Percentiles rank a stretch among this genome's conserved stretches.
These are phyloP conservation scores for Hyphopichia burtonii DNA, from an alignment of 1,139 yeast genomes.

Conservation along the genomic window DNA sequence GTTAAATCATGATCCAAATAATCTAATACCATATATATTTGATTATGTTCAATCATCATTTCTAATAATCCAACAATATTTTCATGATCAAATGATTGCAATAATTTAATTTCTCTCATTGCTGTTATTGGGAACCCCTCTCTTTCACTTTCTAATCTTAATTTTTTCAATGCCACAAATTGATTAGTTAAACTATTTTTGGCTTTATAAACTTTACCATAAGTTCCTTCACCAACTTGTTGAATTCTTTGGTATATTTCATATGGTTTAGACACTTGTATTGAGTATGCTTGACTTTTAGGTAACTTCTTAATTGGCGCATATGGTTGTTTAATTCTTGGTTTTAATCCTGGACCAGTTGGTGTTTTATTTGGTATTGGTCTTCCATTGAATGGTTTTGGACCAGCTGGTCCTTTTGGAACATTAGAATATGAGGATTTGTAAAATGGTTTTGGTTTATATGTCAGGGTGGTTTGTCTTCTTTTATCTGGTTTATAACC, in stretches of 20 bases:
- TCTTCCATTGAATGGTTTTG: not conserved
- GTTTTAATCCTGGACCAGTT: not conserved
- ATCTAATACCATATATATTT: slow-evolving; percentile 87
- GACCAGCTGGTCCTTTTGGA: slow-evolving; percentile 17
- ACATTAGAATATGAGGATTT: slow-evolving; percentile 8
- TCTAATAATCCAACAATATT: slow-evolving; percentile 81
- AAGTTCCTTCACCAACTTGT: slow-evolving; percentile 54
- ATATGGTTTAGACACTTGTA: slow-evolving; percentile 22
- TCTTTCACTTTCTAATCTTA: slow-evolving; percentile 80
- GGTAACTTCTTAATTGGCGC: slow-evolving; percentile 11
- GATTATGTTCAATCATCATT: slow-evolving; percentile 83
- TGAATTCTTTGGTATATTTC: slow-evolving; percentile 40
- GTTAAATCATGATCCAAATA: slow-evolving; percentile 93
- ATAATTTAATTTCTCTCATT: slow-evolving; percentile 80
- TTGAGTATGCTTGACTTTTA: slow-evolving; percentile 34
- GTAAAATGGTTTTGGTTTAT: slow-evolving; percentile 2
- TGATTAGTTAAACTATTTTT: slow-evolving; percentile 64
- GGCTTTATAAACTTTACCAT: slow-evolving; percentile 56
- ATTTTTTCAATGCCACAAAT: slow-evolving; percentile 77
- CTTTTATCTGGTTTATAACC: slow-evolving; percentile 12
- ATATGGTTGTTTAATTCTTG: slow-evolving; percentile 2
- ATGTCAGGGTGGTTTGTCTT: slow-evolving; percentile 3
- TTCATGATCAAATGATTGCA: slow-evolving; percentile 83
- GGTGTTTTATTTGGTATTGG: not conserved
- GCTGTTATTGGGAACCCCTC: slow-evolving; percentile 98